phyloP scores from a whole-genome alignment of 176 grass and related monocot genomes.

The Raddia distichophylla region DNA sequence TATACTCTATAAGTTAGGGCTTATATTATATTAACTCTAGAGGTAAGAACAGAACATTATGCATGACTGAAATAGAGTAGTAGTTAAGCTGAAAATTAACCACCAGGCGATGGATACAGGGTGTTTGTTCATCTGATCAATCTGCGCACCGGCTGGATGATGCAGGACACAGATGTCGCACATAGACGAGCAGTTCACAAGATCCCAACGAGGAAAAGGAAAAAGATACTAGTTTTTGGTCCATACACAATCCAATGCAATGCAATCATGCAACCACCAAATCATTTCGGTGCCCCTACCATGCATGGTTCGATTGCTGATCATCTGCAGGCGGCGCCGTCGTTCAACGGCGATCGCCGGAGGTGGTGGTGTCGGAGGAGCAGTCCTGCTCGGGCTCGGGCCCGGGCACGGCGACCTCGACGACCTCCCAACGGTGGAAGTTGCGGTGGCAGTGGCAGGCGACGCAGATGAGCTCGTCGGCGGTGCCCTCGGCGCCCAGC shows the following conservation, averaged over 20 bases:
- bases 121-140: constrained; percentile 33
- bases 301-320: not conserved
- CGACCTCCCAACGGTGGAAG: constrained; percentile 71
- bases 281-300: constrained; percentile 5
- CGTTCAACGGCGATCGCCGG: constrained; percentile 2
- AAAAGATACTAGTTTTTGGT: not conserved
- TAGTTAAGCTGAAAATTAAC: not conserved
- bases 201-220: not conserved
- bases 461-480: constrained; percentile 50
- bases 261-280: constrained; percentile 10
- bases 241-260: constrained; percentile 24
- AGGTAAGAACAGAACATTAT: not conserved
- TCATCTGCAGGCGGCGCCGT: not conserved
- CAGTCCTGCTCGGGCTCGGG: constrained; percentile 38
- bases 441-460: constrained; percentile 74
- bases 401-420: too few species aligned
- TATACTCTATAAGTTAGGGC: too few species aligned
- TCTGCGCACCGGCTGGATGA: not conserved
- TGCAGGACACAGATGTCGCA: too few species aligned
- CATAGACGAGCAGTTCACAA: not conserved
- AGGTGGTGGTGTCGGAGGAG: constrained; percentile 42
- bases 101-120: constrained; percentile 14
- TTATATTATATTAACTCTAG: too few species aligned
- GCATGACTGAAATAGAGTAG: not conserved
- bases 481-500: constrained; percentile 44